These are phyloP conservation scores for Candida boleticola DNA, from an alignment of 805 yeast genomes.

Conservation along the genomic window DNA sequence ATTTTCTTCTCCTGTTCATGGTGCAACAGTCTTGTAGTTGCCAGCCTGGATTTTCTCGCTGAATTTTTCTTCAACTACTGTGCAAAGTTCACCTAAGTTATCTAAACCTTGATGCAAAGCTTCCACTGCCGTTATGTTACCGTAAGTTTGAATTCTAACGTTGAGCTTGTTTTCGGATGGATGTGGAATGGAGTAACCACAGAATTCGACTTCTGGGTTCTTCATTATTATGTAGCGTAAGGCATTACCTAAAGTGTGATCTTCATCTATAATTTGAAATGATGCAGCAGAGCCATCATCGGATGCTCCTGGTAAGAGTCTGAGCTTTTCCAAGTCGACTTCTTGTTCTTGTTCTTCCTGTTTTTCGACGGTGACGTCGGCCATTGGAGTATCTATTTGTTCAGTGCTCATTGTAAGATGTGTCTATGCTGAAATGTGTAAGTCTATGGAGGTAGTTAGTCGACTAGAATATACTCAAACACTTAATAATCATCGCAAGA, in stretches of 20 bases:
- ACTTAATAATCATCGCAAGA: too few species aligned
- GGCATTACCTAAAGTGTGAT: slow-evolving; percentile 94
- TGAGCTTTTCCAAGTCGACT: slow-evolving; percentile 56
- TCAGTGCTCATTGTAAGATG: too few species aligned
- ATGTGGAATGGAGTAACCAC: slow-evolving; percentile 98
- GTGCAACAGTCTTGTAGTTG: slow-evolving; percentile 49
- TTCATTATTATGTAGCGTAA: slow-evolving; percentile 93
- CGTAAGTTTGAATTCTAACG: slow-evolving; percentile 92
- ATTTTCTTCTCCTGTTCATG: too few species aligned
- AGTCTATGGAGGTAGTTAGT: too few species aligned
- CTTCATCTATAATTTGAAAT: slow-evolving; percentile 89
- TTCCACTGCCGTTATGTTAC: slow-evolving; percentile 79
- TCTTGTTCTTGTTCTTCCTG: slow-evolving; percentile 47
- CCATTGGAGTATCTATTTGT: slow-evolving; percentile 11
- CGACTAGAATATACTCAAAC: too few species aligned
- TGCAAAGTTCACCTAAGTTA: slow-evolving; percentile 79
- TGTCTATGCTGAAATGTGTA: too few species aligned
- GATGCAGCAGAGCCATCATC: slow-evolving; percentile 95
- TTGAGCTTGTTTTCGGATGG: slow-evolving; percentile 91
- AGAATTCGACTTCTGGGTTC: slow-evolving; percentile 96
- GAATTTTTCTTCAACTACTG: slow-evolving; percentile 77
- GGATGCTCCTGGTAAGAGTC: slow-evolving; percentile 77
- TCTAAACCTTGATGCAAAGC: slow-evolving; percentile 90
- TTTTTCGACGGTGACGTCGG: slow-evolving; percentile 20
- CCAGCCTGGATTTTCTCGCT: slow-evolving; percentile 63